Evolutionary conservation across 2,329 filamentous ascomycete genomes (phyloP).

Genomic region (Aspergillus oerlinghausenensis): DNA sequence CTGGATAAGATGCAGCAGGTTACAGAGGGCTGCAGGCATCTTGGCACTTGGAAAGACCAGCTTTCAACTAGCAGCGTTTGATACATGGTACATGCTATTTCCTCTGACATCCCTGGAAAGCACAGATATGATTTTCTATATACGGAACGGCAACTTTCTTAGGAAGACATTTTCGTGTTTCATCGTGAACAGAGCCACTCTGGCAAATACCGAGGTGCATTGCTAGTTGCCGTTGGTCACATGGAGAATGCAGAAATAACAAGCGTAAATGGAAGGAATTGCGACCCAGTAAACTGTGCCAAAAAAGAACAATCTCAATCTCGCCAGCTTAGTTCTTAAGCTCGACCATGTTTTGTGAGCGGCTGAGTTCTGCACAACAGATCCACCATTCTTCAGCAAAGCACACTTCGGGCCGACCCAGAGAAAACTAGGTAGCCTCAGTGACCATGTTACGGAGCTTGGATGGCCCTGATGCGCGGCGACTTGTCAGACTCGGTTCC

Average conservation of each 20-base stretch:
- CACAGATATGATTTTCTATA: not conserved
- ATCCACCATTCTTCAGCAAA: slow-evolving; percentile 27
- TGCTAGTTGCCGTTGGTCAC: not conserved
- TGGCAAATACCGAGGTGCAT: not conserved
- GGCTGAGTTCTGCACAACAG: slow-evolving; percentile 8
- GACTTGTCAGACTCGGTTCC: not conserved
- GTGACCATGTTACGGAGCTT: slow-evolving; percentile 38
- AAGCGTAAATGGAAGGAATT: slow-evolving; percentile 7
- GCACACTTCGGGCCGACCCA: slow-evolving; percentile 21
- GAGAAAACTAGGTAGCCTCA: slow-evolving; percentile 21
- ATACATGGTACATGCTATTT: not conserved
- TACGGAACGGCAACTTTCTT: not conserved
- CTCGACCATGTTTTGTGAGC: slow-evolving; percentile 12
- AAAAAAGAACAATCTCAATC: slow-evolving; percentile 15
- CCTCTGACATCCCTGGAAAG: not conserved
- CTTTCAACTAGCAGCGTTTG: slow-evolving; percentile 7
- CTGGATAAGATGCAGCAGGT: slow-evolving; percentile 30
- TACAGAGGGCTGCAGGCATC: slow-evolving; percentile 36
- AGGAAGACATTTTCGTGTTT: not conserved
- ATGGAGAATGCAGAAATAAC: slow-evolving; percentile 4
- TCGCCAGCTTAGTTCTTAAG: slow-evolving; percentile 15
- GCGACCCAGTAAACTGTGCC: slow-evolving; percentile 4
- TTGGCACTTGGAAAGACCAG: slow-evolving; percentile 40
- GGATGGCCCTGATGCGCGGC: slow-evolving; percentile 35
- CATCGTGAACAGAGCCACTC: not conserved